Percentiles rank a stretch among this genome's conserved stretches.
These are phyloP conservation scores for Pyricularia grisea DNA, from an alignment of 2,329 filamentous ascomycete species.

Conservation along the genomic window DNA sequence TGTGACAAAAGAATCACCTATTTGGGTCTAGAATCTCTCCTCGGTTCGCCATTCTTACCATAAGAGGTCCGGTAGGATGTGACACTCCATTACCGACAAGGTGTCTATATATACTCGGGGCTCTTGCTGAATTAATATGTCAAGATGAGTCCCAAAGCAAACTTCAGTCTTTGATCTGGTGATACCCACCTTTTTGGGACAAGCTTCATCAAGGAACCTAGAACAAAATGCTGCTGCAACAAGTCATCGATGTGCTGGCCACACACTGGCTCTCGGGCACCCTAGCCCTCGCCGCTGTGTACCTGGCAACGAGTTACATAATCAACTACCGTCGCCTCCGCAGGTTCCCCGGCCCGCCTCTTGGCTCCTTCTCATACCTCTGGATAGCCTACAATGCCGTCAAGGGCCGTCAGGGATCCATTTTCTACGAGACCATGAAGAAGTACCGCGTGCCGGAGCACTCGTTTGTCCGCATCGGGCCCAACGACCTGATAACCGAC, in stretches of 20 bases:
- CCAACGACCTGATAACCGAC: slow-evolving; percentile 24
- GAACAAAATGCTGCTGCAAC: background rate
- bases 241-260: background rate
- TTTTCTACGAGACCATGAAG: slow-evolving; percentile 12
- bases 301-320: slow-evolving; percentile 10
- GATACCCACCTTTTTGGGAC: too few relatives aligned
- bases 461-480: slow-evolving; percentile 23
- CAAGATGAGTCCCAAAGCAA: background rate
- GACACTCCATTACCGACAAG: background rate
- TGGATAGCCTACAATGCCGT: slow-evolving; percentile 17
- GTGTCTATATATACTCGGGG: background rate
- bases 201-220: too few relatives aligned
- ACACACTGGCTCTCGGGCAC: background rate
- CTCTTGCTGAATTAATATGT: background rate
- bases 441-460: slow-evolving; percentile 13
- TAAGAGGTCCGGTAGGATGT: background rate
- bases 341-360: slow-evolving; percentile 16
- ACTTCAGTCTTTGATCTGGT: too few relatives aligned
- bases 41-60: too few relatives aligned
- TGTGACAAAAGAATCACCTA: background rate
- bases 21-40: background rate
- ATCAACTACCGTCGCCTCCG: slow-evolving; percentile 13
- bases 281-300: background rate
- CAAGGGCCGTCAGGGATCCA: slow-evolving; percentile 14
- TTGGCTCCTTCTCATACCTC: slow-evolving; percentile 22